Conservation (phyloP, 768 basidiomycete species). For the Tulasnella sp. region DNA sequence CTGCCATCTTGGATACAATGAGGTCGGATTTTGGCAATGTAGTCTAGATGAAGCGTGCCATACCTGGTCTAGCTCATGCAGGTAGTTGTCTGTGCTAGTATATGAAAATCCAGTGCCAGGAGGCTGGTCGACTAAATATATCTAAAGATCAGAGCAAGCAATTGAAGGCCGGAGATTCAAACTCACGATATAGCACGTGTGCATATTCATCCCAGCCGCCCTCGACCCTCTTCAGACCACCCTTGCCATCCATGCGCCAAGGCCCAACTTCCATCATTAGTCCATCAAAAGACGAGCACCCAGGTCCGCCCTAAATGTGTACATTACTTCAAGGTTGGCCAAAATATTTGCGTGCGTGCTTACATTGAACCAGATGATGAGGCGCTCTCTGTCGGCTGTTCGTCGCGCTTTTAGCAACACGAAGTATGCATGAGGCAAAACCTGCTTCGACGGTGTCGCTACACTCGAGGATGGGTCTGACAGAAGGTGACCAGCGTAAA, state of each 20-base stretch:
- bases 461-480: constrained; percentile 62
- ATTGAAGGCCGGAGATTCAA: constrained; percentile 9
- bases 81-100: constrained; percentile 77
- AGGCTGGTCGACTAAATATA: constrained; percentile 86
- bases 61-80: constrained; percentile 73
- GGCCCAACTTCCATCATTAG: constrained; percentile 99
- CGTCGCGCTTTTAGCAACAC: constrained; percentile 84
- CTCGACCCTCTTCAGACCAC: constrained; percentile 66
- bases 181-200: constrained; percentile 84
- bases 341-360: neutral
- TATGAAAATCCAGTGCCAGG: constrained; percentile 94
- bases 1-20: constrained; percentile 53
- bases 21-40: constrained; percentile 11
- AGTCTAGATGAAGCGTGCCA: constrained; percentile 30
- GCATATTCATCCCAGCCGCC: constrained; percentile 98
- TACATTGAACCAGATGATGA: constrained; percentile 99
- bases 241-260: constrained; percentile 71
- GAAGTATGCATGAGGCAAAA: constrained; percentile 81
- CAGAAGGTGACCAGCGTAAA: constrained; percentile 82
- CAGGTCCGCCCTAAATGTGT: constrained; percentile 75
- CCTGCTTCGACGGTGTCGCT: constrained; percentile 50
- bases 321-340: neutral
- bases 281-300: constrained; percentile 96
- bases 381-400: constrained; percentile 80
- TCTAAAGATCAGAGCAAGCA: neutral